Evolutionary conservation across 306 rosid genomes (phyloP), one percentile per base, ranked within the genome.

Genomic region (Cucumis melo): DNA sequence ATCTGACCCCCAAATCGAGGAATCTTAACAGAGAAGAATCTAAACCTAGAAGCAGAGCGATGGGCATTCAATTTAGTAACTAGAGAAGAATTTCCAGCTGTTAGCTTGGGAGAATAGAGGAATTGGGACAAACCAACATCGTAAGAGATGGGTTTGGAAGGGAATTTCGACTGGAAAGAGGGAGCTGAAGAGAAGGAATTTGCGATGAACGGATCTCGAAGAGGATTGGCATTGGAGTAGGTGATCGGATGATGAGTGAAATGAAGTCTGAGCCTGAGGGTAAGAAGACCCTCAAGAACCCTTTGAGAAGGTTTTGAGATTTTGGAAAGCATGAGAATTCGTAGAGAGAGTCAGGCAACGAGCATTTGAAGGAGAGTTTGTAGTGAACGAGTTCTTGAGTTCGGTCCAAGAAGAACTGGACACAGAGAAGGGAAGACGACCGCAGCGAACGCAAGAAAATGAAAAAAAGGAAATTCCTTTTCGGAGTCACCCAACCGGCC

Each of bases 11-110:
- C 76, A n/a, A 68, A 74, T 58, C 80, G 80, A 0, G 85, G 42
- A 10, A 86, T 54, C 78, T 83, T 85, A 19, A 42, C 17, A 7
- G 92, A 90, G 73, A 86, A 80, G 84, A 85, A 90, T 79, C 97
- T 84, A 16, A 82, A 75, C 56, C 83, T 82, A 11, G 67, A 71
- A 29, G 71, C 78, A 61, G n/a, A 73, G 21, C 21, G 54, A 12
- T 48, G 57, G 17, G 58, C 48, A 58, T 56, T 44, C 56, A 67
- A 71, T 24, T 62, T 75, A 66, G 76, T 4, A 7, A 79, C 23
- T 19, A 32, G 32, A 21, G 48, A 50, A 29, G 46, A 46, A 73
- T 53, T 34, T 53, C 55, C 27, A 14, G 79, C 48, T 17, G 48
- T 12, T 48, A 32, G 50, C 20, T 27, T 38, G 60, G 79, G 60